Evolutionary conservation across 2,329 filamentous ascomycete genomes (phyloP).

Genomic region (Botrytis aclada): DNA sequence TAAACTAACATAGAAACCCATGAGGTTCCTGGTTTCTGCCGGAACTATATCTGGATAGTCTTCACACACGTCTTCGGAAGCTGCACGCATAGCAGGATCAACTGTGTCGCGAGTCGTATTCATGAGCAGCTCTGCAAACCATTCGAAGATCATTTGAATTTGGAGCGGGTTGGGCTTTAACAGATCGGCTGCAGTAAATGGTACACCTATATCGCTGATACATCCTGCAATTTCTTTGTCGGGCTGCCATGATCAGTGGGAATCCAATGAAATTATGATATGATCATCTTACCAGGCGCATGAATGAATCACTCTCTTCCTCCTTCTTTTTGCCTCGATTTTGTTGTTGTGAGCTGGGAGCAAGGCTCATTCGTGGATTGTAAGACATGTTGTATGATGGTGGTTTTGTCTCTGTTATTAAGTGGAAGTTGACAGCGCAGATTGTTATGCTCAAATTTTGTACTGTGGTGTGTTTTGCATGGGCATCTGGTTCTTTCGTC

Average conservation of each 20-base stretch:
- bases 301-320: conserved; percentile 55
- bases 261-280: conserved; percentile 4
- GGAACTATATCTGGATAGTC: conserved; percentile 82
- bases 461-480: background rate
- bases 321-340: conserved; percentile 52
- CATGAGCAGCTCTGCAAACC: conserved; percentile 91
- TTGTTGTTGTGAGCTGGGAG: conserved; percentile 46
- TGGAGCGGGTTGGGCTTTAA: conserved; percentile 92
- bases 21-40: conserved; percentile 83
- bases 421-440: background rate
- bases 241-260: conserved; percentile 38
- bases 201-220: conserved; percentile 94
- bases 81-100: conserved; percentile 91
- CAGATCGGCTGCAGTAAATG: conserved; percentile 80
- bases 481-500: background rate
- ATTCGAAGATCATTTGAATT: conserved; percentile 97
- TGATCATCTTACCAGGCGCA: conserved; percentile 48
- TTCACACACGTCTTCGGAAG: conserved; percentile 80
- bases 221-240: conserved; percentile 89
- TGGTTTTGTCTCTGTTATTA: background rate
- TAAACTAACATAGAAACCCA: conserved; percentile 91
- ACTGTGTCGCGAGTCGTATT: conserved; percentile 91
- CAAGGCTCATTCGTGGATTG: conserved; percentile 51
- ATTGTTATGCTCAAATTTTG: background rate
- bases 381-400: conserved; percentile 44